Evolutionary conservation across 2,329 filamentous ascomycete genomes (phyloP).

Genomic region (Xylariaceae sp.): DNA sequence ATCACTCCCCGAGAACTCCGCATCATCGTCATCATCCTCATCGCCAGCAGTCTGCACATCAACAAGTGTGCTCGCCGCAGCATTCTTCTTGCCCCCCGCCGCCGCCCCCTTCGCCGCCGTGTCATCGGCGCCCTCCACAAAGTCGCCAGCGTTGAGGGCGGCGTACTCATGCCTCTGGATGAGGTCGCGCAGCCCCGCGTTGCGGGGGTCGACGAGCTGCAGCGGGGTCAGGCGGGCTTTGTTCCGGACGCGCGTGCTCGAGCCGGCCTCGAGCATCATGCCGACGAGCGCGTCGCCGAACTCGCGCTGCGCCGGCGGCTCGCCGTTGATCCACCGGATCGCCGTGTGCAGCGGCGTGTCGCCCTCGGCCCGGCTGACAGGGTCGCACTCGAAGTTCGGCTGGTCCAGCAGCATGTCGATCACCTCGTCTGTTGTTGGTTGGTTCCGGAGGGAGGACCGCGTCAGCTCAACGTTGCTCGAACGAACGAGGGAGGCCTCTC

Average conservation of each 20-base stretch:
- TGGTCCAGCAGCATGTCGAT: constrained; percentile 79
- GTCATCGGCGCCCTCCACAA: constrained; percentile 33
- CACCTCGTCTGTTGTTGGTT: constrained; percentile 63
- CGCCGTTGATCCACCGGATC: constrained; percentile 67
- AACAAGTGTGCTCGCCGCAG: constrained; percentile 12
- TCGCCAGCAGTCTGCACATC: constrained; percentile 21
- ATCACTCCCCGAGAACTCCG: constrained; percentile 57
- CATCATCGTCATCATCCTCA: constrained; percentile 43
- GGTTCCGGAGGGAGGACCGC: too few species aligned
- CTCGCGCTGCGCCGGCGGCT: constrained; percentile 54
- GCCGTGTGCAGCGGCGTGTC: constrained; percentile 77
- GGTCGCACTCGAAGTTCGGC: constrained; percentile 78
- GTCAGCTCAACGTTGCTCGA: too few species aligned
- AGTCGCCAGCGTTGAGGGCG: constrained; percentile 49
- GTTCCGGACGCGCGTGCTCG: constrained; percentile 52
- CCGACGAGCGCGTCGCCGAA: constrained; percentile 61
- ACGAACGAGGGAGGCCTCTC: too few species aligned
- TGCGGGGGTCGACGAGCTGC: constrained; percentile 67
- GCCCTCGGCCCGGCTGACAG: constrained; percentile 59
- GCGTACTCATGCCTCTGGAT: constrained; percentile 67
- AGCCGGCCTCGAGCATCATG: constrained; percentile 77
- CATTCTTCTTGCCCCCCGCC: too few species aligned
- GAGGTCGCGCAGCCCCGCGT: constrained; percentile 51
- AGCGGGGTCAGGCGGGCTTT: constrained; percentile 64
- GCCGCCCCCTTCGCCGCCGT: constrained; percentile 11